Percentiles rank a stretch among this genome's conserved stretches.
Evolutionary conservation across 2,329 filamentous ascomycete genomes (phyloP).

Genomic region (Pseudogymnoascus sp.): DNA sequence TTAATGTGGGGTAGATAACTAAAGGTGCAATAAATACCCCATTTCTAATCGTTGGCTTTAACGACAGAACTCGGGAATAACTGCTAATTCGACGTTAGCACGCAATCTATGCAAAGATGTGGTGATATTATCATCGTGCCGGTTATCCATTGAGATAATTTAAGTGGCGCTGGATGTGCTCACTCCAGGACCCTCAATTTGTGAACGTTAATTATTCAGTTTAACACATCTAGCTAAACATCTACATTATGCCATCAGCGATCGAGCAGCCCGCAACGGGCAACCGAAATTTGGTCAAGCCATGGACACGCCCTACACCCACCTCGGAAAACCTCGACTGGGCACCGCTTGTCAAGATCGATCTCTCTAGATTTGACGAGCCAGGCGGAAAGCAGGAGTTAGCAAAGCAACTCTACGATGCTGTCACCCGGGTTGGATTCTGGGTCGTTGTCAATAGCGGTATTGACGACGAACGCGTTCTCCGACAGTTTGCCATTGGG

Average conservation of each 20-base stretch:
- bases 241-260: slow-evolving; percentile 23
- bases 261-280: slow-evolving; percentile 12
- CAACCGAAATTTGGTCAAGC: slow-evolving; percentile 24
- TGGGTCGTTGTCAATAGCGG: slow-evolving; percentile 56
- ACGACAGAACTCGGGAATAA: neutral
- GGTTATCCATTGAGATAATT: slow-evolving; percentile 7
- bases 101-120: slow-evolving; percentile 11
- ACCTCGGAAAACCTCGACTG: slow-evolving; percentile 33
- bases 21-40: neutral
- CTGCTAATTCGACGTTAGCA: neutral
- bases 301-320: slow-evolving; percentile 26
- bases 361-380: slow-evolving; percentile 40
- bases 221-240: neutral
- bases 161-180: neutral
- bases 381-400: slow-evolving; percentile 43
- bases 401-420: slow-evolving; percentile 43
- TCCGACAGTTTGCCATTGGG: slow-evolving; percentile 51
- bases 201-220: neutral
- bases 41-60: neutral
- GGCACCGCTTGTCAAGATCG: slow-evolving; percentile 46
- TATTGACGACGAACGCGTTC: slow-evolving; percentile 48
- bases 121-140: neutral
- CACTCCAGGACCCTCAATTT: neutral
- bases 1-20: neutral
- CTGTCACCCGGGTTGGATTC: slow-evolving; percentile 43